Evolutionary conservation across 2,329 filamentous ascomycete species (phyloP), one percentile per base, ranked within the genome.

Genomic region (Arachnopeziza araneosa): DNA sequence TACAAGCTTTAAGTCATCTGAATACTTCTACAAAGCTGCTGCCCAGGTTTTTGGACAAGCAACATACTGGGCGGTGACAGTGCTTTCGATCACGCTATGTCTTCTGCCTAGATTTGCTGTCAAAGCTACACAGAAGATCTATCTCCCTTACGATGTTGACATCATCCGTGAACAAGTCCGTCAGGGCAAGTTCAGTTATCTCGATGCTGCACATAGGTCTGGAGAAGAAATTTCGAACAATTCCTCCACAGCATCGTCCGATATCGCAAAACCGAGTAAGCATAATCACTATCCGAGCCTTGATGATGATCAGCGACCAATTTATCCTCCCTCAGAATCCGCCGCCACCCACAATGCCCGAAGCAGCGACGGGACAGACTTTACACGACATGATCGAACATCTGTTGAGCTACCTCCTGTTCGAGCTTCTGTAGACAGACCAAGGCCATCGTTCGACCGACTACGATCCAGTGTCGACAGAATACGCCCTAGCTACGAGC

Each of bases 321-420:
- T 98, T 69, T 98, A 98, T 75, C 91, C 93, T 55, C 92, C 93
- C 17, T 96, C 93, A 57, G 86, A 93, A 68, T 89, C 91, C 54
- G 81, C 85, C 52, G 85, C 85, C 52, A 93, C 89, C 32, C 88
- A 95, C 72, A 93, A 86, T 64, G 79, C 92, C 66, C 81, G 85
- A 67, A 95, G 92, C 62, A 97, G 93, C 76, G 93, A 96, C 74
- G 93, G 91, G 63, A 97, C 95, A 55, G 93, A 96, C 69, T 96
- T 92, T 74, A 96, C 91, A 23, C 78, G 81, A 55, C 83, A 85
- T 67, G 32, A 54, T 48, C 52, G 57, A 50, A n/a, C 44, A 21
- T 59, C 57, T 19, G 32, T 54, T 8, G 57, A 59, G 22, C 22
- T 60, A 61, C 72, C 77, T 55, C 72, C 73, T 21, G 55, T 55